Evolutionary conservation across 176 grass and related monocot species (phyloP).

Genomic region (Bolboschoenus planiculmis): DNA sequence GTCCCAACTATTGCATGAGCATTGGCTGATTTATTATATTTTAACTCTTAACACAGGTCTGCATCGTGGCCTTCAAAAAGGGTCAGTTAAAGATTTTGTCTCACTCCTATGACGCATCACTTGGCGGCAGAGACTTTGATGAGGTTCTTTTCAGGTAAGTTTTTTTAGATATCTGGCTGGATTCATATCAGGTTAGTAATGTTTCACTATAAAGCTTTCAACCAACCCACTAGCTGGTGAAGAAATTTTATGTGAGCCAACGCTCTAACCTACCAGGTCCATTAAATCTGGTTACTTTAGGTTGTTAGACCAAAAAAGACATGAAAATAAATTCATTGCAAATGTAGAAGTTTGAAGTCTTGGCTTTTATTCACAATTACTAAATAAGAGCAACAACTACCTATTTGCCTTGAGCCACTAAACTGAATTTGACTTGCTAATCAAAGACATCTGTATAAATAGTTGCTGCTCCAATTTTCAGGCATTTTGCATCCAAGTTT

Average conservation of each 20-base stretch:
- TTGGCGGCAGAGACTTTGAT: conserved; percentile 82
- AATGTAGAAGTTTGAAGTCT: not conserved
- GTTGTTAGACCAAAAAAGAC: not conserved
- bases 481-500: conserved; percentile 66
- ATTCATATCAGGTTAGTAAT: not conserved
- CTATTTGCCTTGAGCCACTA: not conserved
- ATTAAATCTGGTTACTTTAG: not conserved
- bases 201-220: not conserved
- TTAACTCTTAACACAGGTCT: conserved; percentile 42
- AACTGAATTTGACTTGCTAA: not conserved
- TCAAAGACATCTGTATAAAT: not conserved
- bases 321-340: not conserved
- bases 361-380: not conserved
- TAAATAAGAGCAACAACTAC: not conserved
- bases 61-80: conserved; percentile 66
- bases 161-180: not conserved
- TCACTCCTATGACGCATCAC: conserved; percentile 65
- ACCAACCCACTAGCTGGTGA: not conserved
- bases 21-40: not conserved
- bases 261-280: not conserved
- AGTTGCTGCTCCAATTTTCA: conserved; percentile 10
- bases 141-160: conserved; percentile 47
- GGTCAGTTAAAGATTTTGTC: conserved; percentile 72
- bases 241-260: not conserved
- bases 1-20: not conserved